Evolutionary conservation across 148 eudicot genomes (phyloP).

Genomic region (Silene conica): DNA sequence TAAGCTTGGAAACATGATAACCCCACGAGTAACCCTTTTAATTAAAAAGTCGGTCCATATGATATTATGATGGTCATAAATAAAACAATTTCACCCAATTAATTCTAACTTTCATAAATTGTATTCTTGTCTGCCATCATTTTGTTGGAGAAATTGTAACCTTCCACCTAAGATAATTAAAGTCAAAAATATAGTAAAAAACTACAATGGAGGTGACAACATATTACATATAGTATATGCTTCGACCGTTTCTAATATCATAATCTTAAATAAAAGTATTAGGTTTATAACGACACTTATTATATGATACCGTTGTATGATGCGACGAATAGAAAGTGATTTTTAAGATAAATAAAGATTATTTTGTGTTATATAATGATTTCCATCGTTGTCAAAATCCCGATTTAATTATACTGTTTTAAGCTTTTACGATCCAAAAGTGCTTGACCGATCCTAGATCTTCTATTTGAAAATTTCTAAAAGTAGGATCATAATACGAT

Average conservation of each 20-base stretch:
- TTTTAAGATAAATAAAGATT: too few species aligned
- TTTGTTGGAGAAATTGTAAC: conserved; percentile 31
- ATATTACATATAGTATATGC: background rate
- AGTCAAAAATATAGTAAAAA: conserved; percentile 10
- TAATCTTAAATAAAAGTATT: too few species aligned
- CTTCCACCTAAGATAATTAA: conserved; percentile 28
- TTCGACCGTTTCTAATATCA: background rate
- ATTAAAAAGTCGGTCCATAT: background rate
- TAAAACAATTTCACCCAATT: background rate
- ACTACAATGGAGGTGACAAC: background rate
- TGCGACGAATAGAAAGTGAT: too few species aligned
- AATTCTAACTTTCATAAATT: conserved; percentile 31
- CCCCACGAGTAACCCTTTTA: conserved; percentile 32
- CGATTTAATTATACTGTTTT: too few species aligned
- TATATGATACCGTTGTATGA: too few species aligned
- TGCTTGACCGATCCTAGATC: too few species aligned
- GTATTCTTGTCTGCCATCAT: conserved; percentile 64
- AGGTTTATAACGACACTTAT: too few species aligned
- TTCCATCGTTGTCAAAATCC: too few species aligned
- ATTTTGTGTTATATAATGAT: too few species aligned
- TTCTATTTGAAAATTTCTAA: too few species aligned
- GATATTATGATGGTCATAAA: background rate
- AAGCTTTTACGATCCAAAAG: too few species aligned
- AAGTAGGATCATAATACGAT: too few species aligned
- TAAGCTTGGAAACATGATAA: conserved; percentile 28